Evolutionary conservation across 1,284 basidiomycete genomes (phyloP), one percentile per base, ranked within the genome.

Genomic region (Boletellus deceptivus): DNA sequence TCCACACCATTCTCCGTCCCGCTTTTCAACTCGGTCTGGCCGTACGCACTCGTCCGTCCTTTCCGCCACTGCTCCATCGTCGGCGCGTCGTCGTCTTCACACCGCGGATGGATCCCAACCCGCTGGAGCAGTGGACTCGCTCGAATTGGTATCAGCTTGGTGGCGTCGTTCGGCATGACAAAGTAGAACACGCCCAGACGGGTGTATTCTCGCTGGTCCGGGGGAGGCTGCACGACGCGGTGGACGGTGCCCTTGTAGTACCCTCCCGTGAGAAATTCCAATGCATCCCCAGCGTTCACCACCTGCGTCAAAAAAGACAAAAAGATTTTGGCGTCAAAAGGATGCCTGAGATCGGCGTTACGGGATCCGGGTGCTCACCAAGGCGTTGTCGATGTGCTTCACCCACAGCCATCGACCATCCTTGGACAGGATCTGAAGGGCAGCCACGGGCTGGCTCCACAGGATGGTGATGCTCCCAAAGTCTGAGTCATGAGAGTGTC

Each of bases 361-460:
- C 9, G 14, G 24, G 42, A 10, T 22, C 10, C 36, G 8, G 4
- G 37, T 0, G 52, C 71, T 50, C 55, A 83, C 82, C 39, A 84
- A 63, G 3, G 79, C 80, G 54, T 84, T 83, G 3, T 80, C 76
- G 24, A 83, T 71, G 58, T 84, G 81, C 51, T 70, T 76, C 8
- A 83, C 69, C 76, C 78, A 85, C 48, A 75, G 75, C 83, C 83
- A 86, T 22, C 60, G 68, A 3, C 76, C 76, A 34, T 80, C 76
- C 6, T 59, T 72, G 1, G 72, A 70, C 7, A 79, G 64, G 40
- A 85, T 82, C 49, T 86, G 84, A 22, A 85, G 70, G 0, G 73
- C 80, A 11, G 77, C 69, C 4, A 84, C 75, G 0, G 84, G 82
- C 50, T 84, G 83, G 39, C 79, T 80, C 70, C 77, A 84, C 14